Evolutionary conservation across 495 filamentous ascomycete species (phyloP), one percentile per base, ranked within the genome.

Genomic region (Saxophila tyrrhenica): DNA sequence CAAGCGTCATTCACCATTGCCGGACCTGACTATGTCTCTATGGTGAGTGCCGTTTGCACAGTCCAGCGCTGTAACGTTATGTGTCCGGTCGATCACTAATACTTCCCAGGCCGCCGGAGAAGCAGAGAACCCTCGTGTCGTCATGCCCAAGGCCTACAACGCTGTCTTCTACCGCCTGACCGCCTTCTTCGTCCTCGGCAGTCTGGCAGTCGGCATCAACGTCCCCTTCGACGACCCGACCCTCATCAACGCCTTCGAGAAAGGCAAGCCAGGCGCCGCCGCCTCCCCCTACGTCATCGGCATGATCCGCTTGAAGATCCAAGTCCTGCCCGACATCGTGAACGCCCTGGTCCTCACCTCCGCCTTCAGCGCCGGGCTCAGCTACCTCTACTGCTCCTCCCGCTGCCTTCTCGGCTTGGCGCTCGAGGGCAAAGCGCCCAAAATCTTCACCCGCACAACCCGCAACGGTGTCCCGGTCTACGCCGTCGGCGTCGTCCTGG

Each of bases 121-220:
- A 67, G 82, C 86, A 54, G 78, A 78, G 24, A 86, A 86, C 57
- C 89, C 89, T 2, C 73, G 82, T 23, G 79, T 78, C 61, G 82
- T 85, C 52, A 80, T 94, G 55, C 87, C 87, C 48, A 76, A 76
- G 57, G 89, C 87, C 5, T 82, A 81, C 9, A 83, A 83, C 38
- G 79, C 86, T 52, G 86, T 88, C 54, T 91, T 94, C 68, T 89
- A 85, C 75, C 84, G 89, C 49, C 85, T 95, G 64, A 65, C 82
- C 49, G 78, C 91, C 71, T 94, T 95, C 74, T 94, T 94, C 68
- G 59, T 71, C 25, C 53, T 80, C 23, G 78, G 70, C 13, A 73
- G 72, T 1, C 65, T 82, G 22, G 73, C 72, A 0, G 79, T 81
- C 56, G 79, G 79, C 50, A 75, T 82, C 3, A 73, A 76, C 46